Evolutionary conservation across 805 yeast genomes (phyloP).

Genomic region (Nakazawaea anatomiae): DNA sequence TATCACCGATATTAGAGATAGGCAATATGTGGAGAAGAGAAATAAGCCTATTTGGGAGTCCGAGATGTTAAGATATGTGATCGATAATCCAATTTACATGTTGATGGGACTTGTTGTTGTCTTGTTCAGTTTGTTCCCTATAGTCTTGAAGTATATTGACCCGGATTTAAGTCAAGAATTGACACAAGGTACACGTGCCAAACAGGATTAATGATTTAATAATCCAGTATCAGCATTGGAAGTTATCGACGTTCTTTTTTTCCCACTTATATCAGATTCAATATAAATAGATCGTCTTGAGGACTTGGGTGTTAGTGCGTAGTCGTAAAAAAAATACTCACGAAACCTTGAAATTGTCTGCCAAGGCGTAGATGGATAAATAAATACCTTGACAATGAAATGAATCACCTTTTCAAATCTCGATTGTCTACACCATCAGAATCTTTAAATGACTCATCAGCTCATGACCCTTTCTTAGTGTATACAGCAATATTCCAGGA

Average conservation of each 20-base stretch:
- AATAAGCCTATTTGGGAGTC: constrained; percentile 3
- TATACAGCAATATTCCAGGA: constrained; percentile 1
- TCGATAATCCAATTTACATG: neutral
- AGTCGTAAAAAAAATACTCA: too few species aligned
- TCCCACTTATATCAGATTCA: too few species aligned
- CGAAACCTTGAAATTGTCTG: too few species aligned
- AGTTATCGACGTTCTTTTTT: too few species aligned
- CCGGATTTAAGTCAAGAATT: neutral
- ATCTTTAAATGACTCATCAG: neutral
- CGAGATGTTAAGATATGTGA: neutral
- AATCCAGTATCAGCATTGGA: neutral
- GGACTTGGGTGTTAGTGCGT: too few species aligned
- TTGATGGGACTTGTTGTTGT: neutral
- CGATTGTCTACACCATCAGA: neutral
- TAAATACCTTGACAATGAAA: neutral
- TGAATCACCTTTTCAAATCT: constrained; percentile 1
- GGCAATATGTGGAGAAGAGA: neutral
- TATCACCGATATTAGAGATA: neutral
- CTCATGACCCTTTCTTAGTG: neutral
- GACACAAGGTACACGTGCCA: neutral
- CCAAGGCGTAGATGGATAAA: too few species aligned
- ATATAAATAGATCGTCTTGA: too few species aligned
- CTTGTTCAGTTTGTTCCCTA: neutral
- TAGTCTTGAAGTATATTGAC: neutral
- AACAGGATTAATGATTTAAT: neutral